Evolutionary conservation across 2,329 filamentous ascomycete genomes (phyloP), one percentile per base, ranked within the genome.

Genomic region (Arthroderma uncinatum): DNA sequence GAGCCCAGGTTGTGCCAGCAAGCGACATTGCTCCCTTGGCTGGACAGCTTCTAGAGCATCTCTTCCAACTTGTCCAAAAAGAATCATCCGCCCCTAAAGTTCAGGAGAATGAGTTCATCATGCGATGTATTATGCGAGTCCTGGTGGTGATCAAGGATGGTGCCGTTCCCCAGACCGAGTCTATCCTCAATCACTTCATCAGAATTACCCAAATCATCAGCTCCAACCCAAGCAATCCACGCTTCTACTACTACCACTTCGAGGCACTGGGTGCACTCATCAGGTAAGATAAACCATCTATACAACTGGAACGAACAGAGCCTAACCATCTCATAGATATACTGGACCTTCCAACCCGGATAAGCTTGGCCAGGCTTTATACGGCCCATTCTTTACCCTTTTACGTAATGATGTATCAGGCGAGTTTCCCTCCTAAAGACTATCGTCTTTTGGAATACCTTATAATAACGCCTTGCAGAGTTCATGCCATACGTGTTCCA

Each of bases 231-330:
- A 96, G 91, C 75, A 98, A 98, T 72, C 93, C 93, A 1, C 83
- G 89, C 10, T 98, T 98, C 75, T 96, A 96, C 74, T 98, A 98
- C 76, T 98, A 92, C 72, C 89, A 95, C 70, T 98, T 98, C 62
- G 93, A 98, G 75, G 88, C 89, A 2, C 76, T 98, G 48, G 93
- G 93, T 34, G 92, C 93, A 14, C 79, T 98, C 52, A 87, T 97
- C 57, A 83, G 85, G 68, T 82, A 70, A 63, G 73, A 64, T n/a
- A 16, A 10, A 16, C 7, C 23, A 12, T 12, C 5, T 28, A 10
- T 2, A 16, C 7, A 16, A 12, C 7, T 19, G 25, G 28, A 48
- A 6, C 54, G 40, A 42, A 61, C 65, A 19, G 65, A 39, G 7
- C 19, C 28, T 10, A 53, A 59, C 48, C 56, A 42, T 19, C 62